Conservation (phyloP, 2,329 filamentous ascomycete genomes). For the Penicillium hesseltinei region DNA sequence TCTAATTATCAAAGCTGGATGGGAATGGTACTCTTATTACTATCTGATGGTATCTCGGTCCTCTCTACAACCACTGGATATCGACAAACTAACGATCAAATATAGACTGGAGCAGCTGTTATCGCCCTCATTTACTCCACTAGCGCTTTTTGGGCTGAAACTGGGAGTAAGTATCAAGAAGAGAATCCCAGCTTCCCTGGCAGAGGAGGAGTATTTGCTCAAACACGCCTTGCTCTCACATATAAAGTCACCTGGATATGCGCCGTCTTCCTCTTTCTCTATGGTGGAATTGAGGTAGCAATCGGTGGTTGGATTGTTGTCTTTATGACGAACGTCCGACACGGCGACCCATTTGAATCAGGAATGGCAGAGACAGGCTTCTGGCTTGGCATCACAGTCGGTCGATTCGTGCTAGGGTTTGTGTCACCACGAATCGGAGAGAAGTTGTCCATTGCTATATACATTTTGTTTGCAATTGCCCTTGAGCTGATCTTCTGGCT, state of each 20-base stretch:
- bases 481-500: slow-evolving; percentile 77
- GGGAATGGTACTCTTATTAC: slow-evolving; percentile 20
- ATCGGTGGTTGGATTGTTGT: slow-evolving; percentile 67
- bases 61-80: not conserved
- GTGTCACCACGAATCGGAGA: slow-evolving; percentile 37
- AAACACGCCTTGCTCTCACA: slow-evolving; percentile 43
- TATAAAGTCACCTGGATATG: slow-evolving; percentile 67
- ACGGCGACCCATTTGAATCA: slow-evolving; percentile 62
- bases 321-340: slow-evolving; percentile 70
- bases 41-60: slow-evolving; percentile 15
- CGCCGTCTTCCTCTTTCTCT: slow-evolving; percentile 62
- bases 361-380: slow-evolving; percentile 72
- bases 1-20: slow-evolving; percentile 60
- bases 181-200: slow-evolving; percentile 18
- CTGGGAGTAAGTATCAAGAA: slow-evolving; percentile 18
- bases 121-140: slow-evolving; percentile 16
- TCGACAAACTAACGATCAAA: not conserved
- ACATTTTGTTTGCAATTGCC: slow-evolving; percentile 61
- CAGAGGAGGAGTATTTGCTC: slow-evolving; percentile 11
- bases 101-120: slow-evolving; percentile 17
- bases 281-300: slow-evolving; percentile 19
- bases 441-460: slow-evolving; percentile 59
- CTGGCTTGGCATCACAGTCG: slow-evolving; percentile 75
- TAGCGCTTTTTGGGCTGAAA: slow-evolving; percentile 22
- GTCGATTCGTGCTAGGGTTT: slow-evolving; percentile 59